Evolutionary conservation across 345 rosid genomes (phyloP), one percentile per base, ranked within the genome.

Genomic region (Salix dunnii): DNA sequence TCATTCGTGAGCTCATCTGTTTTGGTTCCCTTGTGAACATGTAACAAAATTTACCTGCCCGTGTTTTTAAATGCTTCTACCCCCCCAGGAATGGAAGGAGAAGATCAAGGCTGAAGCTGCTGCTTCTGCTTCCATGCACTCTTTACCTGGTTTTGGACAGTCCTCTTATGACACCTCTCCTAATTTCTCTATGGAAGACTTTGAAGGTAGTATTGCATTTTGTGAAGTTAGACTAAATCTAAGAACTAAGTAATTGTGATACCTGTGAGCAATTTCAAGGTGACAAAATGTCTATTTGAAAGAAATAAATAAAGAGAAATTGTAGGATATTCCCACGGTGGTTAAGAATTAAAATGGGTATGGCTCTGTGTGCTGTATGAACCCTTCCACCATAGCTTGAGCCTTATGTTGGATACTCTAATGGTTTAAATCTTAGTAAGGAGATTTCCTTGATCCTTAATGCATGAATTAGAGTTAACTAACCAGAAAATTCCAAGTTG

Each of bases 71-170:
- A 28, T 62, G 64, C 28, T 86, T 6, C n/a, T 67, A 77, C n/a
- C 64, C 72, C 64, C 70, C 82, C 79, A 96, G 99, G 99, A 93
- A 42, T 78, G 46, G 28, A 90, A 86, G 85, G 90, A 92, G 81
- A 88, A 96, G 82, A 83, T 90, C 75, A 91, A 84, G 87, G 94
- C 98, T 73, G 98, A 96, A 86, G 94, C 84, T 74, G 88, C 89
- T 69, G 90, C 89, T 53, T 82, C 85, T 43, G 86, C 85, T 79
- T 81, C 89, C 82, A 77, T 78, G 70, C 90, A 94, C 72, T 33
- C 79, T 46, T 68, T 78, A 83, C 78, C 86, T 35, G 78, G 85
- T 81, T 75, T 80, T 73, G 89, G 86, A 51, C 87, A 73, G 71
- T 80, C 87, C 66, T 87, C 84, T 66, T 76, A 21, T 68, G 72